Conservation (phyloP, 257 asterid species). For the Parsonsia alboflavescens region DNA sequence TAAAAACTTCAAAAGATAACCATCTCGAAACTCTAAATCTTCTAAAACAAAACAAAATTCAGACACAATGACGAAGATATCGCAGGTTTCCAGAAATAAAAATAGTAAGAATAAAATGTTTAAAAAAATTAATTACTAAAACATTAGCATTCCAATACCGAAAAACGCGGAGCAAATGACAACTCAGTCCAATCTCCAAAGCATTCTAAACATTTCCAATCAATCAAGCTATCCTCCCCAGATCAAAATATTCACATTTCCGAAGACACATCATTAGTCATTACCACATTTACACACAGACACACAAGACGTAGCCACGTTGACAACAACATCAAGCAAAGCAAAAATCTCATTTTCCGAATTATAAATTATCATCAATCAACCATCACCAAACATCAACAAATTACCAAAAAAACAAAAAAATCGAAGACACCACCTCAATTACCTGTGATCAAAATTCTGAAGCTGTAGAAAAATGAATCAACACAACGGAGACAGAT, state of each 20-base stretch:
- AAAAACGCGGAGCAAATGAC: background rate
- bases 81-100: conserved; percentile 25
- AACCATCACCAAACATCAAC: background rate
- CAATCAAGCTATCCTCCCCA: background rate
- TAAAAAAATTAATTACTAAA: too few species aligned
- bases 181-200: conserved; percentile 13
- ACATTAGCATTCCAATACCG: conserved; percentile 6
- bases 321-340: background rate
- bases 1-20: conserved; percentile 7
- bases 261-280: background rate
- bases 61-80: background rate
- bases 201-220: conserved; percentile 6
- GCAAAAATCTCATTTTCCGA: background rate
- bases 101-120: background rate
- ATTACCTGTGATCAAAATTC: conserved; percentile 11
- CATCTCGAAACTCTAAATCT: conserved; percentile 25
- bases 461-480: conserved; percentile 1
- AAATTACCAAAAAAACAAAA: background rate
- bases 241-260: conserved; percentile 11
- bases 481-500: conserved; percentile 16
- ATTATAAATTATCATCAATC: background rate
- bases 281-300: background rate
- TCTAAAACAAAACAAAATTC: conserved; percentile 6
- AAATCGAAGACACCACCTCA: background rate
- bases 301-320: background rate